Percentiles rank a stretch among this genome's conserved stretches.
Conservation (phyloP, 192 early-diverging fungal genomes). For the Umbelopsis sp. region DNA sequence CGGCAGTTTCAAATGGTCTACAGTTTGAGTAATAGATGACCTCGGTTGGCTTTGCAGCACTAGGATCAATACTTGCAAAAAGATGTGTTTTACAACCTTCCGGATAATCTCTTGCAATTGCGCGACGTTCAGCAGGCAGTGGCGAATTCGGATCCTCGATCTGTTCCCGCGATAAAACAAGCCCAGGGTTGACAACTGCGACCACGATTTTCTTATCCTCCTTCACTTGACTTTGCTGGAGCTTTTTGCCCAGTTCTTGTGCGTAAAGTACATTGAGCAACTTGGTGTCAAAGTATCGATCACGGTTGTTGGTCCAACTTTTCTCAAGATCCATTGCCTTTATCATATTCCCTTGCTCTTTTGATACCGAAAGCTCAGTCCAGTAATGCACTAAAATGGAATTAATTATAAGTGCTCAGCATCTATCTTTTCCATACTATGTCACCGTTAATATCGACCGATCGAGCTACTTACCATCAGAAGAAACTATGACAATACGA, state of each 20-base stretch:
- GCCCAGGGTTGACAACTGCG: constrained; percentile 18
- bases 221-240: constrained; percentile 1
- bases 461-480: constrained; percentile 22
- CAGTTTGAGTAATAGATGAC: not conserved
- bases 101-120: not conserved
- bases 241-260: constrained; percentile 16
- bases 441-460: not conserved
- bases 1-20: not conserved
- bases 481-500: constrained; percentile 29
- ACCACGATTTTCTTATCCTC: constrained; percentile 29
- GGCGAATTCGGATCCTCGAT: not conserved
- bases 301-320: not conserved
- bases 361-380: constrained; percentile 1
- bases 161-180: not conserved
- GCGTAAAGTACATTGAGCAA: constrained; percentile 30
- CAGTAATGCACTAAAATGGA: constrained; percentile 24
- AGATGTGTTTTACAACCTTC: not conserved
- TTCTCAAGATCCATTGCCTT: constrained; percentile 20
- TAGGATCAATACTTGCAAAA: not conserved
- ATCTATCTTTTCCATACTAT: not conserved
- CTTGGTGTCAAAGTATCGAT: constrained; percentile 27
- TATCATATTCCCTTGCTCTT: constrained; percentile 22
- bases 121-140: not conserved
- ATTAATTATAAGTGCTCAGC: no score
- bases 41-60: not conserved